These are phyloP conservation scores for Austroboletus niveus DNA, from an alignment of 1,284 basidiomycete species.

Conservation along the genomic window DNA sequence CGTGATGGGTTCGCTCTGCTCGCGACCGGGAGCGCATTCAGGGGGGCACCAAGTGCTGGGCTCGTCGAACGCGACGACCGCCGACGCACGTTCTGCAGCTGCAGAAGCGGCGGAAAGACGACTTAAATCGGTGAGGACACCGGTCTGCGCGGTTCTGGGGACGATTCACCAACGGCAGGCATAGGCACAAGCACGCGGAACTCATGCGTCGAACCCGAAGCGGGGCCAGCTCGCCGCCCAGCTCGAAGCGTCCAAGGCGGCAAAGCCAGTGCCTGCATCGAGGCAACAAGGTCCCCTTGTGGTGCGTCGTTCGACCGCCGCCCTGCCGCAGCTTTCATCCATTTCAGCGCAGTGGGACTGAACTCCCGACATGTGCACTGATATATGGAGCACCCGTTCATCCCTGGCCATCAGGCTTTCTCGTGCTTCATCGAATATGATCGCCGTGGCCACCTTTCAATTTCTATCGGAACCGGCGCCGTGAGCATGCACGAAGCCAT, in stretches of 20 bases:
- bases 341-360: constrained; percentile 33
- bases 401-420: constrained; percentile 35
- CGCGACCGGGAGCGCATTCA: constrained; percentile 51
- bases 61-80: constrained; percentile 23
- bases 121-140: constrained; percentile 52
- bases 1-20: constrained; percentile 67
- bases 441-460: constrained; percentile 33
- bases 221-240: constrained; percentile 61
- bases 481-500: constrained; percentile 25
- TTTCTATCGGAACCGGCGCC: constrained; percentile 33
- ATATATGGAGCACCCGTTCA: constrained; percentile 16
- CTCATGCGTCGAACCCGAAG: constrained; percentile 60
- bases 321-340: constrained; percentile 24
- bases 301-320: constrained; percentile 40
- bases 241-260: constrained; percentile 47
- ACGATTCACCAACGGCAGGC: constrained; percentile 17
- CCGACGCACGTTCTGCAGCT: constrained; percentile 58
- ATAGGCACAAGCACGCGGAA: constrained; percentile 59
- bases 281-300: constrained; percentile 59
- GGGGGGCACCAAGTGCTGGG: constrained; percentile 55
- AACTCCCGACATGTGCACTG: constrained; percentile 25
- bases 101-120: constrained; percentile 70
- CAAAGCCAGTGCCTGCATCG: constrained; percentile 46
- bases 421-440: constrained; percentile 33
- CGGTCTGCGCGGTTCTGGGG: constrained; percentile 9